phyloP scores from a whole-genome alignment of 768 basidiomycete genomes.

The Suillus brevipes region DNA sequence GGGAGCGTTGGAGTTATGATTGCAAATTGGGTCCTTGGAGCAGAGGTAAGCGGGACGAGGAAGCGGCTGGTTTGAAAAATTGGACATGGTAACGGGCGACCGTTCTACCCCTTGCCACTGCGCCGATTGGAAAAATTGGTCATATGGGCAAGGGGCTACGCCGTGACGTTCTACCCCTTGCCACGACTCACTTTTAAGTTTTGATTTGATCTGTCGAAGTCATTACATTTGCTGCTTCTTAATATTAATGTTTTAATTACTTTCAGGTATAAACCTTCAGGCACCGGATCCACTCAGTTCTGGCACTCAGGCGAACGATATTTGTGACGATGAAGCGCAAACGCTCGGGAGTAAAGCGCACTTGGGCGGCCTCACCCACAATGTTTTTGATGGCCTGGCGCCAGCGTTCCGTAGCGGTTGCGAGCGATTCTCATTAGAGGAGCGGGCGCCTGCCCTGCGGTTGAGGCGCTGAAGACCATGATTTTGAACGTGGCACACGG shows the following conservation, averaged over 20 bases:
- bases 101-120: too few species aligned
- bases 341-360: constrained; percentile 94
- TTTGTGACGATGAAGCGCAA: constrained; percentile 99
- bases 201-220: too few species aligned
- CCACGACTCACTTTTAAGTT: too few species aligned
- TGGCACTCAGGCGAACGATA: constrained; percentile 99
- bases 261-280: constrained; percentile 92
- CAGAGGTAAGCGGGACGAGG: constrained; percentile 10
- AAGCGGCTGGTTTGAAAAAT: background rate
- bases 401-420: constrained; percentile 89
- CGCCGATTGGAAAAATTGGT: too few species aligned
- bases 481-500: constrained; percentile 89
- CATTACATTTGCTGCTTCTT: too few species aligned
- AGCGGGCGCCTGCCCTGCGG: constrained; percentile 57
- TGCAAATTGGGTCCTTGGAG: background rate
- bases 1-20: constrained; percentile 14
- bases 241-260: constrained; percentile 17
- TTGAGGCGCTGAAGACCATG: constrained; percentile 85
- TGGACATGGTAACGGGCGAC: too few species aligned
- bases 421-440: constrained; percentile 60
- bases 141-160: too few species aligned
- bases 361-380: constrained; percentile 98
- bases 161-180: too few species aligned
- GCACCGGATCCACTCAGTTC: constrained; percentile 85
- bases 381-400: constrained; percentile 98